Percentiles rank a stretch among this genome's conserved stretches.
Conservation (phyloP, 2,329 filamentous ascomycete genomes). For the Graphium sp. region DNA sequence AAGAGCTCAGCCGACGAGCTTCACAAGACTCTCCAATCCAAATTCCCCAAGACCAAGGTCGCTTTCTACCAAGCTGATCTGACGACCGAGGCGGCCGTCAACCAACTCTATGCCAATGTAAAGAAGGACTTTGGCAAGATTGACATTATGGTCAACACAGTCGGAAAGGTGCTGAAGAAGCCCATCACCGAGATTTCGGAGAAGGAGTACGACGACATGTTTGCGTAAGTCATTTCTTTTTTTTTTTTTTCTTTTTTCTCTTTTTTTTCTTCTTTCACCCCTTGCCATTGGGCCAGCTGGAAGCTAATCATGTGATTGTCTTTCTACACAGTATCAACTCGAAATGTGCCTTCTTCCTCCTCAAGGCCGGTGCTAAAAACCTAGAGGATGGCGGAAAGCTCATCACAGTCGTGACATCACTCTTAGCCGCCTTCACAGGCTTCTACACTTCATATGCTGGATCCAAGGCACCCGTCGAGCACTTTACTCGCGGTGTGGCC, state of each 20-base stretch:
- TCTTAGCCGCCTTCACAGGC: slow-evolving; percentile 26
- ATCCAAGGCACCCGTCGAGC: slow-evolving; percentile 20
- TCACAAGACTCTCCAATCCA: slow-evolving; percentile 16
- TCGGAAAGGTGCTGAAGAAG: slow-evolving; percentile 31
- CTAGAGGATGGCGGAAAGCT: slow-evolving; percentile 26
- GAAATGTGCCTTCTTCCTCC: slow-evolving; percentile 25
- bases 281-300: not conserved
- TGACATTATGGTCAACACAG: slow-evolving; percentile 31
- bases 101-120: slow-evolving; percentile 20
- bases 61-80: slow-evolving; percentile 24
- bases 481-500: slow-evolving; percentile 17
- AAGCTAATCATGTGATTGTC: not conserved
- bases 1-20: slow-evolving; percentile 17
- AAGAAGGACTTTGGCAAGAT: slow-evolving; percentile 23
- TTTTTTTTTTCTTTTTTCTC: not conserved
- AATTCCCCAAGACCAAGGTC: slow-evolving; percentile 14
- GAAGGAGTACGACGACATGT: slow-evolving; percentile 27
- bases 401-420: slow-evolving; percentile 24
- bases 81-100: slow-evolving; percentile 19
- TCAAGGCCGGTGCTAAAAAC: slow-evolving; percentile 22
- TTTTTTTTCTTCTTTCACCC: too few relatives aligned
- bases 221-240: slow-evolving; percentile 16
- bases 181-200: slow-evolving; percentile 23
- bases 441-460: slow-evolving; percentile 27
- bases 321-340: slow-evolving; percentile 20